Percentiles rank a stretch among this genome's conserved stretches.
Evolutionary conservation across 345 rosid genomes (phyloP).

Genomic region (Camelina laxa): DNA sequence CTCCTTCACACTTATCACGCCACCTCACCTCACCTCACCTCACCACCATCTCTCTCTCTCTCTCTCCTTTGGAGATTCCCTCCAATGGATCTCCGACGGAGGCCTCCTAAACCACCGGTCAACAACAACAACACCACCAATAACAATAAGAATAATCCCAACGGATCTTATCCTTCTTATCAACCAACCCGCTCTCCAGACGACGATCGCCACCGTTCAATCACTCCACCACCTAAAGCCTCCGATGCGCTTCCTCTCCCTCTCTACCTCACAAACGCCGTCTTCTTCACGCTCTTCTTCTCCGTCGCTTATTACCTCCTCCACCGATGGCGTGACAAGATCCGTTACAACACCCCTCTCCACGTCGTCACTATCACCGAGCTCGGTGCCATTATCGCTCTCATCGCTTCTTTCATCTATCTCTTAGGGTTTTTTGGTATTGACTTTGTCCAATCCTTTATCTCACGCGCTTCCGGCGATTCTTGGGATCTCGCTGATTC

Average conservation of each 20-base stretch:
- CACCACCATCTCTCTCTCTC: neutral
- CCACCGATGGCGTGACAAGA: slow-evolving; percentile 94
- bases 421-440: slow-evolving; percentile 87
- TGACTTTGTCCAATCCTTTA: slow-evolving; percentile 84
- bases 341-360: slow-evolving; percentile 83
- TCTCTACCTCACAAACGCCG: slow-evolving; percentile 70
- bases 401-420: slow-evolving; percentile 81
- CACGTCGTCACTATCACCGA: slow-evolving; percentile 80
- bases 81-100: slow-evolving; percentile 64
- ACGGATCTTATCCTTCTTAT: slow-evolving; percentile 10
- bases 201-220: neutral
- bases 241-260: slow-evolving; percentile 90
- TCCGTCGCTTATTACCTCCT: slow-evolving; percentile 85
- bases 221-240: slow-evolving; percentile 51
- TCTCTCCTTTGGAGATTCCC: slow-evolving; percentile 13
- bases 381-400: slow-evolving; percentile 70
- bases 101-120: slow-evolving; percentile 43
- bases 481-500: slow-evolving; percentile 62
- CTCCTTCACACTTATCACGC: slow-evolving; percentile 40
- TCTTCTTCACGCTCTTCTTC: slow-evolving; percentile 91
- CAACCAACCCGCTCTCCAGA: neutral
- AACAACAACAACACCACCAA: neutral
- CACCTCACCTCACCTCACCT: slow-evolving; percentile 29
- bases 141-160: neutral
- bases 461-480: slow-evolving; percentile 65